Percentiles rank a stretch among this genome's conserved stretches.
Conservation (phyloP, 192 early-diverging fungal species). For the Rhizophlyctis rosea region DNA sequence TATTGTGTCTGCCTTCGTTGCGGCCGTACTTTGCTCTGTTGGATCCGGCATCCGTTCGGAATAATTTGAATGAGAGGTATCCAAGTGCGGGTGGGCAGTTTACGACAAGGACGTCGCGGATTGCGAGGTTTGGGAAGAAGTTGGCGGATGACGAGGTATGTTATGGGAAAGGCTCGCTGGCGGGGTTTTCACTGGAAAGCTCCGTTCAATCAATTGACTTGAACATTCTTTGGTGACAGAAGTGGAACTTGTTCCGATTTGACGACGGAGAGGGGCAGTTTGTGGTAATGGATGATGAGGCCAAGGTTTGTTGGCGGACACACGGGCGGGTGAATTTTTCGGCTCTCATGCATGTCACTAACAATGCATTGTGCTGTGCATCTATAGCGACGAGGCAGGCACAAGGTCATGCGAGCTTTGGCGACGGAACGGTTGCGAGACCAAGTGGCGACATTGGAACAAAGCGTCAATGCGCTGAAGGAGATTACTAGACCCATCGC, state of each 20-base stretch:
- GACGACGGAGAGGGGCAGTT: conserved; percentile 32
- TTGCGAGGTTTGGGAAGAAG: conserved; percentile 24
- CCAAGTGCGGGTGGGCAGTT: neutral
- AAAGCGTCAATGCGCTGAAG: conserved; percentile 3
- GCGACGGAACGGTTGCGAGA: conserved; percentile 44
- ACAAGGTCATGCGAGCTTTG: conserved; percentile 34
- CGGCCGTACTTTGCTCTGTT: conserved; percentile 22
- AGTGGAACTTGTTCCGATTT: conserved; percentile 32
- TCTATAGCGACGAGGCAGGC: conserved; percentile 18
- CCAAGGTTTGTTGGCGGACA: conserved; percentile 30
- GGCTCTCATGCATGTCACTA: no score
- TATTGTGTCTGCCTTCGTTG: conserved; percentile 31
- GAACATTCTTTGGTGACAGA: no score
- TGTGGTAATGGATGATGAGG: conserved; percentile 26
- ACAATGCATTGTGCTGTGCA: no score
- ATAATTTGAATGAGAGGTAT: neutral
- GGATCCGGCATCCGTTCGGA: conserved; percentile 1
- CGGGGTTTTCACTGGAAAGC: conserved; percentile 2
- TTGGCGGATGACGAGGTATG: conserved; percentile 24
- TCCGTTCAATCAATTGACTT: no score
- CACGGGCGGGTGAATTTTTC: no score
- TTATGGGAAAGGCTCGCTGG: neutral
- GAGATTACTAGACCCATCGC: conserved; percentile 14
- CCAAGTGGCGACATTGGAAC: conserved; percentile 39
- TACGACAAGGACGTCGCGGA: conserved; percentile 24